A percentile compares a stretch with the other conserved stretches of the same genome.
These are phyloP conservation scores for Fusarium illudens DNA, from an alignment of 2,329 filamentous ascomycete species.

Conservation along the genomic window DNA sequence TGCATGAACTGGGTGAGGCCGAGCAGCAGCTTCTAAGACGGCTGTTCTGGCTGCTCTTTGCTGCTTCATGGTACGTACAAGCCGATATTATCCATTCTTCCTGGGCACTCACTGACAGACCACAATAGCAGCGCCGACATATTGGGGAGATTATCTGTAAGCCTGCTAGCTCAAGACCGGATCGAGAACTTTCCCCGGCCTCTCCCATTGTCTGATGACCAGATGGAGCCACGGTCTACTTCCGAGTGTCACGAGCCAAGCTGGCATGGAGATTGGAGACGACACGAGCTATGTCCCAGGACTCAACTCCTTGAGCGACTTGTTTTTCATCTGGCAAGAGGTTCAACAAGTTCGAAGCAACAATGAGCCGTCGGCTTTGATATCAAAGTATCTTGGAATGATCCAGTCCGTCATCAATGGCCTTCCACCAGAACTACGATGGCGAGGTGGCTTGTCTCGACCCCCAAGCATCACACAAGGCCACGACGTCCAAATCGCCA, in stretches of 20 bases:
- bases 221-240: constrained; percentile 38
- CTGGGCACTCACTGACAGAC: neutral
- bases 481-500: constrained; percentile 50
- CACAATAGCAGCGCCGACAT: constrained; percentile 41
- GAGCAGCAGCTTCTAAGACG: constrained; percentile 47
- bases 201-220: constrained; percentile 41
- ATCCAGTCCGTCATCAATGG: constrained; percentile 44
- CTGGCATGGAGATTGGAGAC: constrained; percentile 49
- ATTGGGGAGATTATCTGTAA: constrained; percentile 41
- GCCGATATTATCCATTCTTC: no score
- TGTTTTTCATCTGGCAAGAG: constrained; percentile 48
- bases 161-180: constrained; percentile 38
- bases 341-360: constrained; percentile 29
- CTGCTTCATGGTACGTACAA: constrained; percentile 38
- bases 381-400: constrained; percentile 22
- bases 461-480: constrained; percentile 43
- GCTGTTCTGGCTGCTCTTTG: constrained; percentile 48
- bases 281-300: constrained; percentile 45
- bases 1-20: constrained; percentile 29
- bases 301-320: constrained; percentile 44
- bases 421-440: constrained; percentile 47
- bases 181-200: constrained; percentile 37
- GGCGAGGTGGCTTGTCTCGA: constrained; percentile 48
- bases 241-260: constrained; percentile 2
- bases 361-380: constrained; percentile 11